Evolutionary conservation across 345 rosid genomes (phyloP).

Genomic region (Eucalyptus erythrocorys): DNA sequence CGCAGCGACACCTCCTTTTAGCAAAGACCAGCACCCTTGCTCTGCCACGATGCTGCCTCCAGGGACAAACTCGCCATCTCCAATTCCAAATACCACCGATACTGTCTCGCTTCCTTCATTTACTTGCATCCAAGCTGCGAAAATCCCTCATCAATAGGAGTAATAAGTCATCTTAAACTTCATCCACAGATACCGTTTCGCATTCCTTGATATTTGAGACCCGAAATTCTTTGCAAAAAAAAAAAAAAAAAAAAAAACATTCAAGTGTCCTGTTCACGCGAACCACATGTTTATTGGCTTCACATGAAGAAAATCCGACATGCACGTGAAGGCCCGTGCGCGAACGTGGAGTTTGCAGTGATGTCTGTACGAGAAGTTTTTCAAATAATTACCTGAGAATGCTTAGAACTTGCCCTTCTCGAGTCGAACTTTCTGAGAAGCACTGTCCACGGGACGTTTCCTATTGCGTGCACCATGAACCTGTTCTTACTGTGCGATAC

Average conservation of each 20-base stretch:
- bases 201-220: neutral
- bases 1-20: conserved; percentile 61
- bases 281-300: neutral
- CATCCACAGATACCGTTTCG: neutral
- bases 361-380: neutral
- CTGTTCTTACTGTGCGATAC: conserved; percentile 12
- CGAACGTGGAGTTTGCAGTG: neutral
- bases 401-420: conserved; percentile 36
- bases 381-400: conserved; percentile 33
- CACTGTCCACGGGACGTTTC: conserved; percentile 14
- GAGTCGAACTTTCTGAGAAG: conserved; percentile 29
- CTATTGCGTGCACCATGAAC: conserved; percentile 15
- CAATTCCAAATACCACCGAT: conserved; percentile 22
- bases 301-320: neutral
- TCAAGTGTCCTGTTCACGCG: neutral
- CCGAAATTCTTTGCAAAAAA: neutral
- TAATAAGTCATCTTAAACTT: neutral
- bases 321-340: neutral
- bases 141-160: neutral
- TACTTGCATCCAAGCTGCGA: conserved; percentile 58
- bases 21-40: conserved; percentile 68
- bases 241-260: neutral
- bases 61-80: conserved; percentile 16
- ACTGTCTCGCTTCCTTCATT: conserved; percentile 27
- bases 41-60: conserved; percentile 40